phyloP scores from a whole-genome alignment of 2,329 filamentous ascomycete species.

The Neospermospora avenae region DNA sequence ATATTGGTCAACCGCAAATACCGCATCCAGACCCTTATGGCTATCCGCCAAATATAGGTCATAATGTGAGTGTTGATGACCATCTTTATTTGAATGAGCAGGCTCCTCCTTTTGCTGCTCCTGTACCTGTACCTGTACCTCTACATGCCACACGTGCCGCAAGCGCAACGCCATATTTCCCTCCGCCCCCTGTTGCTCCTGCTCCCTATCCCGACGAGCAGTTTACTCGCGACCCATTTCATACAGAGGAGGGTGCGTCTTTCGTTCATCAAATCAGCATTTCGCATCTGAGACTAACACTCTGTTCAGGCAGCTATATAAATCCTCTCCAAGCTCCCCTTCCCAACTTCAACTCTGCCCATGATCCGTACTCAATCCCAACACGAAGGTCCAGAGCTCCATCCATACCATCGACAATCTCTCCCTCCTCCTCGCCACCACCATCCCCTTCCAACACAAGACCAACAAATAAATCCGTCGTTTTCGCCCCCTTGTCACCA shows the following conservation, averaged over 20 bases:
- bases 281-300: conserved; percentile 1
- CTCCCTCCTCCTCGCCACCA: conserved; percentile 16
- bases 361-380: conserved; percentile 17
- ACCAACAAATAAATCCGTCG: conserved; percentile 31
- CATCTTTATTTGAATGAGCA: conserved; percentile 21
- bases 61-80: conserved; percentile 36
- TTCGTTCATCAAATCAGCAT: conserved; percentile 1
- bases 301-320: conserved; percentile 5
- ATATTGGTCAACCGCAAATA: conserved; percentile 22
- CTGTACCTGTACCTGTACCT: conserved; percentile 15
- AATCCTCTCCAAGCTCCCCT: too few species aligned
- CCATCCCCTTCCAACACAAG: neutral
- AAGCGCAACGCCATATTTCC: conserved; percentile 26
- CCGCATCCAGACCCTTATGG: conserved; percentile 24
- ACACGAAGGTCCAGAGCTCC: neutral
- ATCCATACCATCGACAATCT: conserved; percentile 5
- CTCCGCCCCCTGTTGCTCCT: conserved; percentile 30
- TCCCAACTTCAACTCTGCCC: too few species aligned
- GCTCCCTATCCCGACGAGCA: conserved; percentile 26
- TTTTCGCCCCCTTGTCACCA: conserved; percentile 34
- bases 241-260: conserved; percentile 31
- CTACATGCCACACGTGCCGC: conserved; percentile 7
- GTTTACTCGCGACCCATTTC: conserved; percentile 20
- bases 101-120: conserved; percentile 10
- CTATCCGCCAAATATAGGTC: conserved; percentile 29